Percentiles rank a stretch among this genome's conserved stretches.
phyloP scores from a whole-genome alignment of 306 rosid species.

The Cucumis cinereus region DNA sequence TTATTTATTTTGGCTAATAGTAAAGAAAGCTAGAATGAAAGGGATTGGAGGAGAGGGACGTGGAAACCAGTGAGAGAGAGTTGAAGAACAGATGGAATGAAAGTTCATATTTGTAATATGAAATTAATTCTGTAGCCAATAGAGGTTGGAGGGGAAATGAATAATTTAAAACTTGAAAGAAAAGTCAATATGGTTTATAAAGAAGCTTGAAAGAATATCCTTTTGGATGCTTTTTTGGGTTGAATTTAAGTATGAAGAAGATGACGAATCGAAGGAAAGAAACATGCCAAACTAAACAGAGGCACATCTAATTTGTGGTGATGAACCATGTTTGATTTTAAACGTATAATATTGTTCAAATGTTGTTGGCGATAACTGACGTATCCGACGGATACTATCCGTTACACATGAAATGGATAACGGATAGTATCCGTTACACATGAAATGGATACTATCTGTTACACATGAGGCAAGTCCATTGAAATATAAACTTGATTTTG shows the following conservation, averaged over 20 bases:
- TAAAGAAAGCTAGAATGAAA: too few species aligned
- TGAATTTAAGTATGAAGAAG: conserved; percentile 1
- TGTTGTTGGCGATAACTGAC: too few species aligned
- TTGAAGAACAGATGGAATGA: not conserved
- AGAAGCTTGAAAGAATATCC: not conserved
- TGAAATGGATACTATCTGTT: too few species aligned
- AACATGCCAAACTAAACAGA: not conserved
- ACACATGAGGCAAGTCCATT: too few species aligned
- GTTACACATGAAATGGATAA: too few species aligned
- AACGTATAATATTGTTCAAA: too few species aligned
- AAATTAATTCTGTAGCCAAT: not conserved
- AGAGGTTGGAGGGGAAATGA: not conserved
- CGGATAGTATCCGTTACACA: too few species aligned
- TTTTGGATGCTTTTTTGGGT: not conserved
- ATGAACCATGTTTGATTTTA: too few species aligned
- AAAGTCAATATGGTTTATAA: not conserved
- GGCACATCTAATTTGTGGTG: too few species aligned
- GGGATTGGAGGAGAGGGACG: not conserved
- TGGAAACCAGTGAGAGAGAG: not conserved
- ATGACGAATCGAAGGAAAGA: not conserved
- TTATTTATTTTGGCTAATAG: too few species aligned
- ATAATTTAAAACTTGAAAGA: not conserved
- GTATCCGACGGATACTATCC: too few species aligned
- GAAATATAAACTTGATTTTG: too few species aligned
- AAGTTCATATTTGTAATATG: not conserved